Base-by-base conservation (phyloP, 371 early-diverging fungal species). In the Apophysomyces sp. region DNA sequence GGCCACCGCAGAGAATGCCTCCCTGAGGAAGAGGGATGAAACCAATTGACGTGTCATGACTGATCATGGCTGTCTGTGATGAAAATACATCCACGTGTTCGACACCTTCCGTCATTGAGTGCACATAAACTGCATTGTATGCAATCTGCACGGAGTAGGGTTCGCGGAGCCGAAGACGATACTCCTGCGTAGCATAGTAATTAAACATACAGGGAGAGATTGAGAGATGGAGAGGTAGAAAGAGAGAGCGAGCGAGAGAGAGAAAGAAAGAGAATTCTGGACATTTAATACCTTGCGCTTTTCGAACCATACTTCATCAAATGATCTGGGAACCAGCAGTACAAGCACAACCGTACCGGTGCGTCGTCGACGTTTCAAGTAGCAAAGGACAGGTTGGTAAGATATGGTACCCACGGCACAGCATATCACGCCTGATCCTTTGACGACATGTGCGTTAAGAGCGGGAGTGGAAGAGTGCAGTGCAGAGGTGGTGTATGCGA, bases 1-100 rank as follows among this genome's bases (percentile, higher is more conserved):
- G 36, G 30, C 30, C 39, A 32, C 36, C 51, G 37, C 59, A 63
- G 29, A 60, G 18, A 21, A 41, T 32, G 15, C 49, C 51, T 31
- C 29, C 57, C 16, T 40, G 64, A 28, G 31, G 21, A 15, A 66
- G 55, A 9, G 66, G 66, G 2, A 61, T 52, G 57, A 60, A 66
- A 8, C 57, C 66, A 15, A 36, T 30, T 3, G 34, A 21, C 4
- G 56, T 16, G 18, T 39, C 56, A 2, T 34, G 36, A 6, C 31
- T 39, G 4, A 55, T 26, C 26, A 36, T 13, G 13, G 32, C 27
- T 52, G 60, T 34, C 54, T 15, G 37, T 12, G 52, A 51, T 3
- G 53, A 53, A 55, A 39, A 55, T 8, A 39, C 29, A 40, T 58
- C 41, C 15, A 58, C 58, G 28, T 37, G 28, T 40, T 58, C 58